Evolutionary conservation across 352 stramenopile genomes (phyloP), one percentile per base, ranked within the genome.

Genomic region (Pythium sukuiense): DNA sequence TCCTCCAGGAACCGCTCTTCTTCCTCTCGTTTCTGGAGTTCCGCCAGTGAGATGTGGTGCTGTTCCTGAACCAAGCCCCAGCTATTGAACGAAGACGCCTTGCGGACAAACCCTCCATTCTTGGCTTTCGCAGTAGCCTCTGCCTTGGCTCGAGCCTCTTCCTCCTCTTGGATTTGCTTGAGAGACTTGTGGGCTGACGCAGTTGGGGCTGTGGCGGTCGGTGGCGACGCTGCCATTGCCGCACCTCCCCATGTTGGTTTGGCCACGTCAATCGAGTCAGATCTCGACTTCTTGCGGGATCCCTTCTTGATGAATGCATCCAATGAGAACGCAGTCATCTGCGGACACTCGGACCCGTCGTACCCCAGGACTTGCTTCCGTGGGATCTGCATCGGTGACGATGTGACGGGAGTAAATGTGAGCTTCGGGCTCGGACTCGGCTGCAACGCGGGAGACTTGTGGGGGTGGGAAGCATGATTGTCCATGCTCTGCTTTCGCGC

Each of bases 131-230:
- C 73, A 11, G 76, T 74, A 8, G 73, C 72, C 48, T 88, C 77
- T 1, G 71, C 68, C 3, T 68, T 71, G 29, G 65, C 71, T 7
- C 64, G 64, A 12, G 74, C 74, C 32, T 88, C 71, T 55, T 92
- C 83, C 59, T 92, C 83, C 9, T 76, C 63, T 61, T 92, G 83
- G 26, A 92, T 92, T 52, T 91, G 70, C 49, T 87, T 83, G 1
- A 91, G 58, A 9, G 58, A 64, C 35, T 71, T 71, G n/a, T 37
- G 29, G 1, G 52, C 14, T 7, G 53, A 26, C 39, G 24, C 7
- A n/a, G 39, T 24, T 6, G 39, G 39, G 3, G 46, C 2, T 2
- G 14, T 49, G 20, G 63, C 30, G 43, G 54, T 32, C 39, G n/a
- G 46, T n/a, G 7, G 8, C 39, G 4, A 49, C 46, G 8, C 41